Evolutionary conservation across 257 asterid genomes (phyloP).

Genomic region (Solanum virginianum): DNA sequence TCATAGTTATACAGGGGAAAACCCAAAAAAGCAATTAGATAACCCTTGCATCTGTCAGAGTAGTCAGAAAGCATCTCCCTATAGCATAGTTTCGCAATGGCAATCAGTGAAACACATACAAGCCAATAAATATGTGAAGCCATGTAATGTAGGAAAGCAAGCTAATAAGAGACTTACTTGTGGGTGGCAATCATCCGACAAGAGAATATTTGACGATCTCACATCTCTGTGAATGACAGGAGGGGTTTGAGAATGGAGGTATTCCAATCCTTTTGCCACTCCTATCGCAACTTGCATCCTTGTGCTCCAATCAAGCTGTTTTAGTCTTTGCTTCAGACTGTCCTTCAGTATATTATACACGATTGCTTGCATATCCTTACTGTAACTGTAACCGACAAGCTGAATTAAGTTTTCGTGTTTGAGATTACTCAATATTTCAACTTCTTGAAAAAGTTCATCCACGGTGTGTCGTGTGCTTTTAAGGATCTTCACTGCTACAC

Average conservation of each 20-base stretch:
- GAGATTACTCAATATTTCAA: conserved; percentile 53
- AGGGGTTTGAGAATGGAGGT: conserved; percentile 59
- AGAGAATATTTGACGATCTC: conserved; percentile 61
- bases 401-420: conserved; percentile 51
- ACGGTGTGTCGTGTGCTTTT: conserved; percentile 20
- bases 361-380: conserved; percentile 38
- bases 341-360: conserved; percentile 32
- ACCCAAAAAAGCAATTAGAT: background rate
- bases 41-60: background rate
- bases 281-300: conserved; percentile 59
- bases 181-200: conserved; percentile 43
- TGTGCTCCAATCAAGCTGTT: conserved; percentile 45
- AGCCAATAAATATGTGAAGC: background rate
- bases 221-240: conserved; percentile 60
- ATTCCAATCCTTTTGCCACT: conserved; percentile 57
- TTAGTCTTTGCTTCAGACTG: conserved; percentile 41
- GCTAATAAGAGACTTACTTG: conserved; percentile 22
- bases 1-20: background rate
- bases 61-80: background rate
- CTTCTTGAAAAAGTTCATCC: conserved; percentile 39
- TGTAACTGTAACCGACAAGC: conserved; percentile 47
- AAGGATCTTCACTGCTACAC: conserved; percentile 52
- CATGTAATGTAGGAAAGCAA: background rate
- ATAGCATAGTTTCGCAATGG: background rate
- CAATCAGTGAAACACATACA: background rate